Evolutionary conservation across 2,329 filamentous ascomycete genomes (phyloP).

Genomic region (Sporothrix phasma): DNA sequence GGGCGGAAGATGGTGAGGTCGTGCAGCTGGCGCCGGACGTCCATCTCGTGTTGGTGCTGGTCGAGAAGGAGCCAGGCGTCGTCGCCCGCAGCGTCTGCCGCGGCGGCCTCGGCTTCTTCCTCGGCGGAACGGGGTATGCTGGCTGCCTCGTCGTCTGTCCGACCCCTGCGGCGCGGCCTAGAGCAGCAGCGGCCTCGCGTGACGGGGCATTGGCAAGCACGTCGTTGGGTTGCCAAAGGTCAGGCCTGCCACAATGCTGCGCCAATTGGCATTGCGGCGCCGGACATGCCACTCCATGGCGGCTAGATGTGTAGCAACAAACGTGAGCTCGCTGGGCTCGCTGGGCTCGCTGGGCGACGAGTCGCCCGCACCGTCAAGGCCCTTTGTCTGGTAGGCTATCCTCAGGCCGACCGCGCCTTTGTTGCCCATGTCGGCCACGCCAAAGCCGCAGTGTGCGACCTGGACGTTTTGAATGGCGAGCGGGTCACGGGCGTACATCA

Average conservation of each 20-base stretch:
- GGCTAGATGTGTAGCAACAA: conserved; percentile 79
- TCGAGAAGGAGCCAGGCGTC: conserved; percentile 28
- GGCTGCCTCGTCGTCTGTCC: conserved; percentile 19
- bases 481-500: conserved; percentile 67
- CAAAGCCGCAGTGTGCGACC: conserved; percentile 75
- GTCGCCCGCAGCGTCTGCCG: conserved; percentile 16
- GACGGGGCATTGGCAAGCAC: conserved; percentile 20
- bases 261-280: conserved; percentile 80
- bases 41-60: conserved; percentile 15
- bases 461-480: conserved; percentile 55
- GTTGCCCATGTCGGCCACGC: conserved; percentile 81
- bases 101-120: conserved; percentile 28
- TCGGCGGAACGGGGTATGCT: conserved; percentile 21
- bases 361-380: conserved; percentile 28
- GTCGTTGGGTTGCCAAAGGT: conserved; percentile 55
- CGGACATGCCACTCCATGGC: conserved; percentile 73
- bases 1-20: conserved; percentile 63
- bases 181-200: neutral
- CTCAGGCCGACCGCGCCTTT: conserved; percentile 84
- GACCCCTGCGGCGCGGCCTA: conserved; percentile 11
- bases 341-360: conserved; percentile 50
- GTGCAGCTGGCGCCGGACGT: conserved; percentile 31
- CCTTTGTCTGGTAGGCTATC: conserved; percentile 45
- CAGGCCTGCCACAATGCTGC: conserved; percentile 66
- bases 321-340: conserved; percentile 61